Percentiles rank a stretch among this genome's conserved stretches.
These are phyloP conservation scores for Drechslerella dactyloides DNA, from an alignment of 2,329 filamentous ascomycete genomes.

Conservation along the genomic window DNA sequence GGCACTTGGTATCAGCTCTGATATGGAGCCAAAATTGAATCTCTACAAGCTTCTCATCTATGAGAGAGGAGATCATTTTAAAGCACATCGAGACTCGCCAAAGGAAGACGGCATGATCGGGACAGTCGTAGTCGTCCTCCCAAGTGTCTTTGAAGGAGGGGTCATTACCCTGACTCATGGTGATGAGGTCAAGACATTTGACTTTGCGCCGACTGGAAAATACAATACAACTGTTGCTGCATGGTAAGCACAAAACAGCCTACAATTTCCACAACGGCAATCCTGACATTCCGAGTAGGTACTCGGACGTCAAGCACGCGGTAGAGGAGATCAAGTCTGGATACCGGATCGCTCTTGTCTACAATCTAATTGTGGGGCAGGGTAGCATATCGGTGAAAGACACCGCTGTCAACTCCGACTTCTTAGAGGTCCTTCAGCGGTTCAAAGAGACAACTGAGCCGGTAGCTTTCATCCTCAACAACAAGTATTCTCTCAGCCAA, in stretches of 20 bases:
- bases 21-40: slow-evolving; percentile 32
- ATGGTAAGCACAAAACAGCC: slow-evolving; percentile 15
- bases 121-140: slow-evolving; percentile 39
- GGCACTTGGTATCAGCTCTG: slow-evolving; percentile 19
- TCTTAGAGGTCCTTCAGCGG: slow-evolving; percentile 14
- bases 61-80: slow-evolving; percentile 38
- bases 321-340: slow-evolving; percentile 23
- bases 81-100: slow-evolving; percentile 27
- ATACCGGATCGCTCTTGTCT: slow-evolving; percentile 33
- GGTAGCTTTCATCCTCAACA: slow-evolving; percentile 21
- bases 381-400: slow-evolving; percentile 18
- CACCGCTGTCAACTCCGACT: slow-evolving; percentile 11
- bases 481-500: slow-evolving; percentile 34
- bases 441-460: slow-evolving; percentile 4
- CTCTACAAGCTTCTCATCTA: slow-evolving; percentile 41
- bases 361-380: slow-evolving; percentile 24
- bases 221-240: slow-evolving; percentile 30
- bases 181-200: slow-evolving; percentile 24
- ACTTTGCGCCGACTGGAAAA: slow-evolving; percentile 28
- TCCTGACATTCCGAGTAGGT: slow-evolving; percentile 19
- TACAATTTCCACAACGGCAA: not conserved
- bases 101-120: slow-evolving; percentile 46
- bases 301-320: slow-evolving; percentile 44
- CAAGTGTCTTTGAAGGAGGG: slow-evolving; percentile 34
- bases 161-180: slow-evolving; percentile 30